A percentile compares a stretch with the other conserved stretches of the same genome.
Evolutionary conservation across 1,139 yeast species (phyloP).

Genomic region (Lodderomyces elongisporus): DNA sequence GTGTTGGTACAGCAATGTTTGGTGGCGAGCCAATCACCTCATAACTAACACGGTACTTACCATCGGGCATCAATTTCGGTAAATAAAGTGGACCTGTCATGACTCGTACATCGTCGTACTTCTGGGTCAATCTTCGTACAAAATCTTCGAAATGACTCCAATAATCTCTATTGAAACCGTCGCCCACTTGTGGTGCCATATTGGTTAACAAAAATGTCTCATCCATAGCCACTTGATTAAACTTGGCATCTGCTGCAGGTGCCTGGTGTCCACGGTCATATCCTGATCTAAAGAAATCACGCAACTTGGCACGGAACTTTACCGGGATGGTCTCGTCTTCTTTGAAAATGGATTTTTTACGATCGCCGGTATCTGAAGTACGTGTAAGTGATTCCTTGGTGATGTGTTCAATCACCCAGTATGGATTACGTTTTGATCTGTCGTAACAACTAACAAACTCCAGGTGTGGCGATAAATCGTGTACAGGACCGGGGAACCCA

Average conservation of each 20-base stretch:
- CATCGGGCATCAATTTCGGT: slow-evolving; percentile 64
- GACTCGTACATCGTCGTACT: slow-evolving; percentile 70
- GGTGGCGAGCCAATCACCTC: slow-evolving; percentile 98
- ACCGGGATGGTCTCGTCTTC: slow-evolving; percentile 86
- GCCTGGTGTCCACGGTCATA: slow-evolving; percentile 97
- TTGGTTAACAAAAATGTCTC: slow-evolving; percentile 87
- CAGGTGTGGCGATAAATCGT: slow-evolving; percentile 66
- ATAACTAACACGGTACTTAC: slow-evolving; percentile 72
- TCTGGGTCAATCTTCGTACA: slow-evolving; percentile 65
- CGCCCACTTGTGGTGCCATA: slow-evolving; percentile 97
- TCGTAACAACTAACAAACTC: slow-evolving; percentile 87
- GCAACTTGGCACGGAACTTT: slow-evolving; percentile 65
- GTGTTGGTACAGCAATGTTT: slow-evolving; percentile 94
- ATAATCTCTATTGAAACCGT: slow-evolving; percentile 90
- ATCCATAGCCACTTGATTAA: slow-evolving; percentile 85
- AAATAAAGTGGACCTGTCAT: slow-evolving; percentile 92
- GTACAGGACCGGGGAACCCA: slow-evolving; percentile 94
- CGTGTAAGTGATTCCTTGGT: slow-evolving; percentile 62
- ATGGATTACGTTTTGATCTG: slow-evolving; percentile 80
- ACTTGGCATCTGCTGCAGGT: slow-evolving; percentile 97
- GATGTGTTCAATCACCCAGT: slow-evolving; percentile 85
- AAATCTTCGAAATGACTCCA: slow-evolving; percentile 98
- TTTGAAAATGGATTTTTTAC: slow-evolving; percentile 74
- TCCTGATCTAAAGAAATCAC: slow-evolving; percentile 91
- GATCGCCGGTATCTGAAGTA: slow-evolving; percentile 51